Base-by-base conservation (phyloP, 2,329 filamentous ascomycete species). In the Fragosphaeria purpurea region DNA sequence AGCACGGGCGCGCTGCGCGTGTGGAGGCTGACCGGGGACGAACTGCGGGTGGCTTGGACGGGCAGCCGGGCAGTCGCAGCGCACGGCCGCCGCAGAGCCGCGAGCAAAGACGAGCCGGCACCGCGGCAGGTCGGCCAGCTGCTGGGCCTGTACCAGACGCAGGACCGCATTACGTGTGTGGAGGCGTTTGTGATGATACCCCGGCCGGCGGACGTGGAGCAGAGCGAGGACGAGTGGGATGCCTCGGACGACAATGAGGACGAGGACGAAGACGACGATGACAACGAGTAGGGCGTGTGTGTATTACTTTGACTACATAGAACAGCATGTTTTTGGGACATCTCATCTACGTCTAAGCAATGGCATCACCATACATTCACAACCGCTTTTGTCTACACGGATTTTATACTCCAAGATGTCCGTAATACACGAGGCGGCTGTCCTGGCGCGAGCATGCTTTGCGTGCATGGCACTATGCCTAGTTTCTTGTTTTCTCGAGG, bases 131-230 rank as follows among this genome's bases (percentile, higher is more conserved):
- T 86, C 30, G 89, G 87, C 34, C 75, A 69, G 56, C 63, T 94
- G 50, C 64, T 95, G 43, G 88, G 83, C 12, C 82, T 78, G 35
- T 93, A 93, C 61, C 85, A 90, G 66, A 95, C 90, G 30, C 82
- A 84, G 44, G 90, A 91, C 64, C 76, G 93, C 51, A 89, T 97
- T 58, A 97, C 90, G 39, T 97, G 93, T 64, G 63, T 97, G 60
- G 82, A 81, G 59, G 85, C 85, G 30, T 97, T 95, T 70, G 72
- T 87, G 56, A 94, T 97, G 88, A 77, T 86, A 65, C 77, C 82
- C 59, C 72, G 76, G 44, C 77, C 79, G 12, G 80, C 82, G 41
- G 76, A 76, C 30, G 71, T 73, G 43, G 80, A 80, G 58, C 80
- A 75, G 56, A 67, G 66, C 41, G 74, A 69, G 9, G 70, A 68